Percentiles rank a stretch among this genome's conserved stretches.
These are phyloP conservation scores for Tilletia horrida DNA, from an alignment of 1,284 basidiomycete species.

Conservation along the genomic window DNA sequence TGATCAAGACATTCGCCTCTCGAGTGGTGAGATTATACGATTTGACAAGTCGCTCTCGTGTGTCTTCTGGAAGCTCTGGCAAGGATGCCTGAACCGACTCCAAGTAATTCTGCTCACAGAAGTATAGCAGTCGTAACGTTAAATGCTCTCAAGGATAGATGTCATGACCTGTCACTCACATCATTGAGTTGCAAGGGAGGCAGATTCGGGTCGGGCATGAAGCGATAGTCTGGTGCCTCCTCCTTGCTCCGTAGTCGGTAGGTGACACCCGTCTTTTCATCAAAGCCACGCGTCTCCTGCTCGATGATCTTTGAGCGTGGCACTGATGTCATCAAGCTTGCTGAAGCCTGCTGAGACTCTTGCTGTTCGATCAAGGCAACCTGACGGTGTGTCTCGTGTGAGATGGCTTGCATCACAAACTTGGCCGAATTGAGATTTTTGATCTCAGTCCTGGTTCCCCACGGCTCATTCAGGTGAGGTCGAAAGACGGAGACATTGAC, in stretches of 20 bases:
- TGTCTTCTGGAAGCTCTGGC: conserved; percentile 75
- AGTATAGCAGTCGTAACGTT: background rate
- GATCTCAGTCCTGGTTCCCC: conserved; percentile 87
- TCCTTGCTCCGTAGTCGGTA: conserved; percentile 83
- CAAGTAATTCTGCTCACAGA: conserved; percentile 52
- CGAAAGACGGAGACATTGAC: conserved; percentile 75
- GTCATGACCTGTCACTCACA: conserved; percentile 25
- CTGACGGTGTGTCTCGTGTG: conserved; percentile 71
- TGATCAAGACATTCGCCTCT: conserved; percentile 50
- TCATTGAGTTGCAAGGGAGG: conserved; percentile 66
- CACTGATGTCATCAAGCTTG: too few species aligned
- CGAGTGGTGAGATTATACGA: conserved; percentile 64
- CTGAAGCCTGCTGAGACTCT: conserved; percentile 36
- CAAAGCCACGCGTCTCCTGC: conserved; percentile 88
- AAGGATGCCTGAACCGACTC: conserved; percentile 62
- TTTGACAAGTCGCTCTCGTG: conserved; percentile 63
- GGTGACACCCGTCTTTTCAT: conserved; percentile 77
- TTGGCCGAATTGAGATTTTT: conserved; percentile 94
- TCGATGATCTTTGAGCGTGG: conserved; percentile 53
- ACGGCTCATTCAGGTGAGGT: conserved; percentile 60
- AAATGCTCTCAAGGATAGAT: conserved; percentile 56
- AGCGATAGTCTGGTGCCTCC: conserved; percentile 90
- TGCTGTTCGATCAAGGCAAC: conserved; percentile 63
- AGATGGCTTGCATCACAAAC: conserved; percentile 80
- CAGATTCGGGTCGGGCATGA: conserved; percentile 96